Evolutionary conservation across 176 grass and related monocot genomes (phyloP).

Genomic region (Musa schizocarpa): DNA sequence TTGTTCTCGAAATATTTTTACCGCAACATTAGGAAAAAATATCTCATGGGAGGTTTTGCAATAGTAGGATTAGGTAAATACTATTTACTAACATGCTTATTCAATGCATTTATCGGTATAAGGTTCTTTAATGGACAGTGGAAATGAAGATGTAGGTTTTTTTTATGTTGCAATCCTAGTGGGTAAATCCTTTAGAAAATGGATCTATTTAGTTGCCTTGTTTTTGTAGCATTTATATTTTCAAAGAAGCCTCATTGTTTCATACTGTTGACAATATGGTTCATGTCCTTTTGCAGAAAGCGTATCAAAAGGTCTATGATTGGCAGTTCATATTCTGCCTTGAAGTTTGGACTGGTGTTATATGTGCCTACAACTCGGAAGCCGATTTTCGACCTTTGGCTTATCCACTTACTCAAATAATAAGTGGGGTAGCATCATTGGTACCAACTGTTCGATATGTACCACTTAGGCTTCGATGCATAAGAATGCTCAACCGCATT

Average conservation of each 20-base stretch:
- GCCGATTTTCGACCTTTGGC: constrained; percentile 71
- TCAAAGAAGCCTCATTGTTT: background rate
- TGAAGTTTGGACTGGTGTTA: constrained; percentile 81
- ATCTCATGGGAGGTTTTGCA: background rate
- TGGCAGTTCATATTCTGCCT: constrained; percentile 99
- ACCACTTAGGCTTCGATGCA: constrained; percentile 73
- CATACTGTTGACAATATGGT: background rate
- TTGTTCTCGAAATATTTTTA: background rate
- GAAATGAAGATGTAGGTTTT: too few species aligned
- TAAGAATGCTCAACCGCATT: constrained; percentile 90
- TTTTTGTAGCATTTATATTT: background rate
- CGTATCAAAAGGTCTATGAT: constrained; percentile 84
- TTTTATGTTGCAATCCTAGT: too few species aligned
- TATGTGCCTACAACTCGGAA: constrained; percentile 51
- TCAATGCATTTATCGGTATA: background rate
- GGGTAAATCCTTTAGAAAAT: too few species aligned
- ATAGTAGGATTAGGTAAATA: background rate
- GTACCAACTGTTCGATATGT: constrained; percentile 73
- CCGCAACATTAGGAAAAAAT: background rate
- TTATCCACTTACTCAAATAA: constrained; percentile 87
- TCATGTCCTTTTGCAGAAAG: constrained; percentile 50
- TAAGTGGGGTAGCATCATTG: constrained; percentile 71
- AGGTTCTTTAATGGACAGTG: too few species aligned
- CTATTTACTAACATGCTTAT: background rate
- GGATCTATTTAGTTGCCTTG: too few species aligned